A percentile compares a stretch with the other conserved stretches of the same genome.
Evolutionary conservation across 768 basidiomycete species (phyloP).

Genomic region (Mycena sanguinolenta): DNA sequence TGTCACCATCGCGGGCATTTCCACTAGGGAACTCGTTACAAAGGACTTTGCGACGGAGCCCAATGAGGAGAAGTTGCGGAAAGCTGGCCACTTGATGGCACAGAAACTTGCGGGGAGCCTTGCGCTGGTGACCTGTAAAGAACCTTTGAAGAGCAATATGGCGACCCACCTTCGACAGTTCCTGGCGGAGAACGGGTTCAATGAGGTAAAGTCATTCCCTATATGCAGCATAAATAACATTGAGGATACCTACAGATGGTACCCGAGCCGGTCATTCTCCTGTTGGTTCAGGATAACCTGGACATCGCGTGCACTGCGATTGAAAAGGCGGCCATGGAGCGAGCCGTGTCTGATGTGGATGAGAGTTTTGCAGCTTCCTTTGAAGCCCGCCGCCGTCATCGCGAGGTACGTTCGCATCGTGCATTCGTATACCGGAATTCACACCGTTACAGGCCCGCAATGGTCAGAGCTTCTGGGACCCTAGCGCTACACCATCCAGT

Average conservation of each 20-base stretch:
- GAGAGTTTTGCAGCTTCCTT: conserved; percentile 88
- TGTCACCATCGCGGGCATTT: conserved; percentile 98
- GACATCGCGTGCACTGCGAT: conserved; percentile 95
- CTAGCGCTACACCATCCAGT: conserved; percentile 75
- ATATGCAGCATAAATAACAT: conserved; percentile 4
- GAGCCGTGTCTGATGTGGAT: conserved; percentile 93
- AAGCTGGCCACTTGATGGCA: conserved; percentile 95
- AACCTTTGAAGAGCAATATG: conserved; percentile 93
- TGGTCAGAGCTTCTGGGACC: conserved; percentile 91
- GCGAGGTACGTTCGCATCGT: conserved; percentile 70
- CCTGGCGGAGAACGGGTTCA: conserved; percentile 89
- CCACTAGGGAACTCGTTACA: conserved; percentile 92
- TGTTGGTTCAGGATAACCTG: conserved; percentile 92
- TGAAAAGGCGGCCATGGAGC: conserved; percentile 98
- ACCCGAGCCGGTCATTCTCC: conserved; percentile 80
- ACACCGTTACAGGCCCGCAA: conserved; percentile 64
- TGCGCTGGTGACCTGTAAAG: conserved; percentile 98
- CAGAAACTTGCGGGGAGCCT: conserved; percentile 97
- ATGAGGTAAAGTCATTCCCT: conserved; percentile 65
- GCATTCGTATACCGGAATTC: conserved; percentile 10
- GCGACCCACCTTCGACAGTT: conserved; percentile 88
- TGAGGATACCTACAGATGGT: conserved; percentile 66
- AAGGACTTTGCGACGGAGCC: conserved; percentile 97
- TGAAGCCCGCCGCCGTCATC: conserved; percentile 85
- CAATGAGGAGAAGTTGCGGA: conserved; percentile 90